phyloP scores from a whole-genome alignment of 805 yeast species.

The Phaffomyces thermotolerans region DNA sequence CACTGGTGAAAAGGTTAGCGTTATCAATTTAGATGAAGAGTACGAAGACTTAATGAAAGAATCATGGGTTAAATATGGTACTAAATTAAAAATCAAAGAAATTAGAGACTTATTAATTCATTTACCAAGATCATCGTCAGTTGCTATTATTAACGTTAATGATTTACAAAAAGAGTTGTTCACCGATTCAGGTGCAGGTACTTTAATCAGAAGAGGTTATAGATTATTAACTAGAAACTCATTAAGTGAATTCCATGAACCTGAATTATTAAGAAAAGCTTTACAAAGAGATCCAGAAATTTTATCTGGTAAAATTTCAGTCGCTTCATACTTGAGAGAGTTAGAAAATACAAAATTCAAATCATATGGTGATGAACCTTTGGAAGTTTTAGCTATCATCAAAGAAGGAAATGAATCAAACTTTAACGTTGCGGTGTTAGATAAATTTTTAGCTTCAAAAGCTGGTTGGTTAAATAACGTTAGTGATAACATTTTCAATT shows the following conservation, averaged over 20 bases:
- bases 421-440: constrained; percentile 56
- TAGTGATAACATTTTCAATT: constrained; percentile 85
- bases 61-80: constrained; percentile 98
- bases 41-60: constrained; percentile 85
- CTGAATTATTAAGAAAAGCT: constrained; percentile 73
- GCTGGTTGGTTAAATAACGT: constrained; percentile 97
- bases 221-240: constrained; percentile 69
- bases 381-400: constrained; percentile 89
- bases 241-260: constrained; percentile 57
- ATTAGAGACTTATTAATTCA: constrained; percentile 90
- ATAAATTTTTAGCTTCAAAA: constrained; percentile 79
- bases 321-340: constrained; percentile 72
- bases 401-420: constrained; percentile 33
- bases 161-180: constrained; percentile 95
- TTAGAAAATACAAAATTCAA: constrained; percentile 58
- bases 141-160: constrained; percentile 91
- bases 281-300: constrained; percentile 73
- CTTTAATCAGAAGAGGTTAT: constrained; percentile 95
- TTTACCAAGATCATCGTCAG: constrained; percentile 94
- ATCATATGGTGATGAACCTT: constrained; percentile 91
- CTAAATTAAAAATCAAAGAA: constrained; percentile 93
- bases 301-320: constrained; percentile 60
- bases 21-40: constrained; percentile 93
- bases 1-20: constrained; percentile 83
- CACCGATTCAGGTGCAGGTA: constrained; percentile 99